Evolutionary conservation across 257 asterid species (phyloP).

Genomic region (Agastache rugosa): DNA sequence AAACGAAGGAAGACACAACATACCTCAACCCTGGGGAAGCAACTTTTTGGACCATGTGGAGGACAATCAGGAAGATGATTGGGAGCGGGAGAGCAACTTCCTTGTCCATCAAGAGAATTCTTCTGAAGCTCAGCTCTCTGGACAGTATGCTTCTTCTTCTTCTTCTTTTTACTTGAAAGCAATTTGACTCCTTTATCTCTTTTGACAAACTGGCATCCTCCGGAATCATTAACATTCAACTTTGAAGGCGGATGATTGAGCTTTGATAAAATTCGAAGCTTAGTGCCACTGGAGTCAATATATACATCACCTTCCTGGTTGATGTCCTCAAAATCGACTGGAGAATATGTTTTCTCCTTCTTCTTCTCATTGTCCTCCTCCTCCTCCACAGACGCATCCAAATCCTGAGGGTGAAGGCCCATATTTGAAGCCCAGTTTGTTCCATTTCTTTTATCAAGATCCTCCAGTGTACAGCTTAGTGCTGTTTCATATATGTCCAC

Average conservation of each 20-base stretch:
- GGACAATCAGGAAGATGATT: constrained; percentile 37
- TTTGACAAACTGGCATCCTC: constrained; percentile 42
- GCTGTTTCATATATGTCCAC: constrained; percentile 82
- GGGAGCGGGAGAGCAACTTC: constrained; percentile 40
- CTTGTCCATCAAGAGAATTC: constrained; percentile 47
- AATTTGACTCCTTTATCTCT: constrained; percentile 52
- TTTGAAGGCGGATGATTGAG: constrained; percentile 44
- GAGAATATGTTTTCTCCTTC: constrained; percentile 35
- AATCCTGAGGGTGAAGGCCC: constrained; percentile 48
- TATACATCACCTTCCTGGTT: constrained; percentile 71
- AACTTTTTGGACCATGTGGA: constrained; percentile 39
- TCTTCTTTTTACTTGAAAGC: constrained; percentile 56
- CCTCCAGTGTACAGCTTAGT: constrained; percentile 72
- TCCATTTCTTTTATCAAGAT: constrained; percentile 90
- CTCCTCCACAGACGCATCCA: constrained; percentile 43
- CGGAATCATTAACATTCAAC: constrained; percentile 43
- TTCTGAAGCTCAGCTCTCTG: constrained; percentile 57
- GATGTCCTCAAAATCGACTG: constrained; percentile 45
- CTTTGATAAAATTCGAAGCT: constrained; percentile 80
- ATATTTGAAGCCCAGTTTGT: constrained; percentile 70
- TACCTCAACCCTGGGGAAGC: constrained; percentile 51
- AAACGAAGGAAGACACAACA: constrained; percentile 25
- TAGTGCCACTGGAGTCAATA: constrained; percentile 79
- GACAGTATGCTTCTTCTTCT: constrained; percentile 53
- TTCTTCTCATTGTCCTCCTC: background rate